Conservation (phyloP, 2,329 filamentous ascomycete species). For the Neopestalotiopsis sp. region DNA sequence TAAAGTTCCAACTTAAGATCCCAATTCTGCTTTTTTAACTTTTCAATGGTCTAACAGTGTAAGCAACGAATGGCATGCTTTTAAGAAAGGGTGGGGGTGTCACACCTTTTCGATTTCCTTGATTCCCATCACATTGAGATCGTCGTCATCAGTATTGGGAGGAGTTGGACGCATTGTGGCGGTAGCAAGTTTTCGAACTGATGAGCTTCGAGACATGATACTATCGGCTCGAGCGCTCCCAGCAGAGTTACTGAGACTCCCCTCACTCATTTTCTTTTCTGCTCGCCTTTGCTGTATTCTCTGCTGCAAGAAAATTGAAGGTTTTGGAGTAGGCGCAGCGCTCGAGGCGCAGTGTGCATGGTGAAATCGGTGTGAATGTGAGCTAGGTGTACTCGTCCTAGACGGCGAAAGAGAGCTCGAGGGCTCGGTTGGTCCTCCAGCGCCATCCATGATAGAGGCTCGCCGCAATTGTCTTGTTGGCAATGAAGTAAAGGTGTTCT, state of each 20-base stretch:
- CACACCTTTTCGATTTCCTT: conserved; percentile 73
- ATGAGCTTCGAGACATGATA: conserved; percentile 42
- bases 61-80: conserved; percentile 13
- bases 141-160: conserved; percentile 49
- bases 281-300: conserved; percentile 57
- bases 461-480: neutral
- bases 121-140: conserved; percentile 63
- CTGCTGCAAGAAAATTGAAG: conserved; percentile 61
- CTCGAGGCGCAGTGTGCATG: conserved; percentile 43
- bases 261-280: conserved; percentile 51
- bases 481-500: neutral
- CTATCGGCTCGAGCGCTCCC: conserved; percentile 44
- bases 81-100: conserved; percentile 16
- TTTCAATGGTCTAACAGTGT: conserved; percentile 33
- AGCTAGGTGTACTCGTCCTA: conserved; percentile 47
- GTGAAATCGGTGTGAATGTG: conserved; percentile 47
- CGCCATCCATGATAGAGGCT: conserved; percentile 11
- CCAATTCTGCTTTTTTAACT: conserved; percentile 77
- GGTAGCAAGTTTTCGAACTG: conserved; percentile 38
- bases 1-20: conserved; percentile 77
- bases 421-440: conserved; percentile 32
- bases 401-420: conserved; percentile 49
- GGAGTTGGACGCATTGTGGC: conserved; percentile 45
- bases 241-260: conserved; percentile 43
- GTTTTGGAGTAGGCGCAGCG: conserved; percentile 36